Evolutionary conservation across 495 filamentous ascomycete species (phyloP), one percentile per base, ranked within the genome.

Genomic region (Neurospora tetrasperma): DNA sequence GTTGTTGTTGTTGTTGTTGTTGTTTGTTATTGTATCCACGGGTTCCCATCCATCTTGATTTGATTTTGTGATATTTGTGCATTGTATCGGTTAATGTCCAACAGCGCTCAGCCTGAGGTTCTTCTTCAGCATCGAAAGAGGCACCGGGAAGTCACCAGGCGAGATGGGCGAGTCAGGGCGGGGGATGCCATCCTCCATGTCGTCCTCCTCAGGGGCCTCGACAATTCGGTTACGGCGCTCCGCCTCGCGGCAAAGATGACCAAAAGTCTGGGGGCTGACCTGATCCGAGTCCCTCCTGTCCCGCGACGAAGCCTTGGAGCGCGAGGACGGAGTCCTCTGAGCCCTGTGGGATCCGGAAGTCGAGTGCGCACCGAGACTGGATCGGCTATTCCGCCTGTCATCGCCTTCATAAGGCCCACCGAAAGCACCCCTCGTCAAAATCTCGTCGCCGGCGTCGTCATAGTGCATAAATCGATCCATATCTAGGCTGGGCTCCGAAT

Each of bases 31-130:
- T 38, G 27, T 31, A 16, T 31, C 54, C 54, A 23, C 16, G 31
- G 12, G 5, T 59, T 31, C 11, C 1, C 20, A 48, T 59, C 20
- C 23, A 14, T 12, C 23, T 16, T 62, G 54, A n/a, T 31, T 14
- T 8, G 23, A n/a, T 59, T 46, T 72, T 77, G 23, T 46, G 18
- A 43, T 46, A n/a, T 46, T 46, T 46, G 43, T 46, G 77, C 73
- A 41, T 78, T 75, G 9, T 59, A 20, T 59, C 14, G 27, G 27
- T 54, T 74, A 77, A 38, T 72, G 78, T 16, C 84, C 84, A 31
- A 86, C 83, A 4, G 84, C 84, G 70, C 84, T 86, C 62, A 86
- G 72, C 54, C 84, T 80, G 39, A 82, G 82, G 27, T 84, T 85
- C 76, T 83, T 84, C 72, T 82, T 80, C 73, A 75, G 78, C 72